Evolutionary conservation across 2,329 filamentous ascomycete species (phyloP).

Genomic region (Fusarium sp.): DNA sequence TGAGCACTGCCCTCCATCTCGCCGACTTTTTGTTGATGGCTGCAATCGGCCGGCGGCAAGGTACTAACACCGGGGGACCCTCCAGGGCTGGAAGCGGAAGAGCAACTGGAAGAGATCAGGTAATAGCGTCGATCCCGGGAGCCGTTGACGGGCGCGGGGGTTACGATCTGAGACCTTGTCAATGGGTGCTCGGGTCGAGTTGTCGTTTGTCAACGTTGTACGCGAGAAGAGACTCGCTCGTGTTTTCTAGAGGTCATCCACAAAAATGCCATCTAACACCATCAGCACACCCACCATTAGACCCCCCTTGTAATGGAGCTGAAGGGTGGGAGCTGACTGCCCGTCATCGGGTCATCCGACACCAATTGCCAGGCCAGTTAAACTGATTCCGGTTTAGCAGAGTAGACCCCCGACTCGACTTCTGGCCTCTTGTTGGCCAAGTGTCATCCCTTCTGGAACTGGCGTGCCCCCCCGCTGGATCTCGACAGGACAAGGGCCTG

Average conservation of each 20-base stretch:
- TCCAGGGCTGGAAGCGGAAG: constrained; percentile 24
- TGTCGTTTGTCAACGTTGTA: constrained; percentile 27
- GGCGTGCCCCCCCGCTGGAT: constrained; percentile 25
- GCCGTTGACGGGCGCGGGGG: constrained; percentile 30
- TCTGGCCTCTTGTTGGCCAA: constrained; percentile 26
- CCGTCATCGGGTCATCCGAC: constrained; percentile 36
- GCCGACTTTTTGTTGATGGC: constrained; percentile 10
- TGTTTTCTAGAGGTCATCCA: neutral
- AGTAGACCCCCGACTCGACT: neutral
- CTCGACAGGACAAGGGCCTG: constrained; percentile 13
- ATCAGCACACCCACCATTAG: neutral
- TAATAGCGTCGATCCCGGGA: constrained; percentile 36
- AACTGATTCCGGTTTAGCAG: constrained; percentile 23
- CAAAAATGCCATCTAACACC: neutral
- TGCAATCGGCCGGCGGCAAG: constrained; percentile 42
- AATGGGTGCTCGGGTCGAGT: neutral
- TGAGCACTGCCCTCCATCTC: constrained; percentile 25
- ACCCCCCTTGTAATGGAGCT: neutral
- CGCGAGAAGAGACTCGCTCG: neutral
- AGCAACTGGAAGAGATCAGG: constrained; percentile 28
- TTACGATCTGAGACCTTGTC: constrained; percentile 11
- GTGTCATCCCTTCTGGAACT: constrained; percentile 20
- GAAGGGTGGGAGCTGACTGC: constrained; percentile 8
- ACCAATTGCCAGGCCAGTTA: constrained; percentile 6
- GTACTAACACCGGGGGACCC: neutral